Conservation (phyloP, 1,139 yeast genomes). For the Zygosaccharomyces pseudobailii region DNA sequence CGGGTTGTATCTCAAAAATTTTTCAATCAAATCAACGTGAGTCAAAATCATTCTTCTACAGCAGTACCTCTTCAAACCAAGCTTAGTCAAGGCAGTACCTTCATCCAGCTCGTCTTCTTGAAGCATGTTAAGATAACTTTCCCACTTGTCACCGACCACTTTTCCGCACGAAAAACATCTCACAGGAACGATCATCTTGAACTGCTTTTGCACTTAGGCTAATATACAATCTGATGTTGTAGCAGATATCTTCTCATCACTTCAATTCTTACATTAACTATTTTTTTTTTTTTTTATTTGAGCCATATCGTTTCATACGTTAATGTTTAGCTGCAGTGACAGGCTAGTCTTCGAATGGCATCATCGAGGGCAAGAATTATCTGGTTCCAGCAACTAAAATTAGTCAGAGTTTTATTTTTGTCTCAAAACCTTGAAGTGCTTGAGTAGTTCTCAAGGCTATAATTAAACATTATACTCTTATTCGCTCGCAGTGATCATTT, state of each 20-base stretch:
- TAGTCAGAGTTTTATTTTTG: no score
- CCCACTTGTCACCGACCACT: conserved; percentile 99
- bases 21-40: conserved; percentile 95
- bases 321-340: no score
- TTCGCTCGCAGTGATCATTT: no score
- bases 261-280: no score
- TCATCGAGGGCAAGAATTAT: no score
- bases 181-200: conserved; percentile 88
- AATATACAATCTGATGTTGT: neutral
- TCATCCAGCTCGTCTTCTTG: conserved; percentile 91
- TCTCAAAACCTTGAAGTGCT: no score
- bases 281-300: neutral
- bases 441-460: no score
- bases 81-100: conserved; percentile 90
- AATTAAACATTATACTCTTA: no score
- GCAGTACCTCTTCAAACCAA: conserved; percentile 92
- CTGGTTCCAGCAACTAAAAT: no score
- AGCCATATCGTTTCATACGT: neutral
- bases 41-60: conserved; percentile 99
- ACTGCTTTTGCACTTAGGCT: neutral
- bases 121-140: conserved; percentile 77
- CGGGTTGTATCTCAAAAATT: conserved; percentile 94
- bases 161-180: conserved; percentile 99
- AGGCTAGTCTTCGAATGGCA: no score
- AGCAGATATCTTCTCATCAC: conserved; percentile 1